These are phyloP conservation scores for Ganoderma lucidum DNA, from an alignment of 1,284 basidiomycete species.

Conservation along the genomic window DNA sequence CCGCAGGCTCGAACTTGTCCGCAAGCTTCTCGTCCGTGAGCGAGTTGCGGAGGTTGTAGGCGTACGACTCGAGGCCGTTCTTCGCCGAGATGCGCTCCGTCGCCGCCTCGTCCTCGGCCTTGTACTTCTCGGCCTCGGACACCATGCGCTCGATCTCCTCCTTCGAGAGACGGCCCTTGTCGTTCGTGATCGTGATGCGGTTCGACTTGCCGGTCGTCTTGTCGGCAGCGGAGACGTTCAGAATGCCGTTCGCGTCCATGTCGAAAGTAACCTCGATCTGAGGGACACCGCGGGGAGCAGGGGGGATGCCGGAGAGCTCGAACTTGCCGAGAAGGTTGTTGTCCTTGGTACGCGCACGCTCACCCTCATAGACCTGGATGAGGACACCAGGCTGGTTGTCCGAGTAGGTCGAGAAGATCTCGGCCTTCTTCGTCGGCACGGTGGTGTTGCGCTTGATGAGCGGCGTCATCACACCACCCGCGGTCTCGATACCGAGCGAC, in stretches of 20 bases:
- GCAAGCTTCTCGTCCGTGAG: conserved; percentile 86
- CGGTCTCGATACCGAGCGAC: conserved; percentile 98
- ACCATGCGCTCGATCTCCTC: conserved; percentile 99
- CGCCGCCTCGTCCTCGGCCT: conserved; percentile 85
- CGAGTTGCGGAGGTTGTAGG: conserved; percentile 97
- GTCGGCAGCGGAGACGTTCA: conserved; percentile 96
- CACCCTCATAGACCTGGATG: conserved; percentile 99
- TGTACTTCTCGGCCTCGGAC: conserved; percentile 92
- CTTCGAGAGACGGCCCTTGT: conserved; percentile 98
- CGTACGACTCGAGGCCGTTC: conserved; percentile 92
- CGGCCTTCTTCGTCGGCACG: conserved; percentile 98
- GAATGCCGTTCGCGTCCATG: conserved; percentile 97
- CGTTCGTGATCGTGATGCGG: conserved; percentile 97
- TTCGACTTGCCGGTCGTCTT: conserved; percentile 98
- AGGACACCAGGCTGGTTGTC: conserved; percentile 99
- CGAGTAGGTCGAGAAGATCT: conserved; percentile 98
- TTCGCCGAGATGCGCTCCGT: conserved; percentile 87
- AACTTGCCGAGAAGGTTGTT: conserved; percentile 99
- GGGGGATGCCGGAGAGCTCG: conserved; percentile 97
- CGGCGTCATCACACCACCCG: conserved; percentile 98
- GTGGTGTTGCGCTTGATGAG: conserved; percentile 99
- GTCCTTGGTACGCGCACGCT: conserved; percentile 99
- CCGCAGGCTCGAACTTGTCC: conserved; percentile 88
- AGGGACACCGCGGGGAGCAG: conserved; percentile 97
- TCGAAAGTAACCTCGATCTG: conserved; percentile 99